Conservation (phyloP, 805 yeast genomes). For the Saturnispora kantuleensis region DNA sequence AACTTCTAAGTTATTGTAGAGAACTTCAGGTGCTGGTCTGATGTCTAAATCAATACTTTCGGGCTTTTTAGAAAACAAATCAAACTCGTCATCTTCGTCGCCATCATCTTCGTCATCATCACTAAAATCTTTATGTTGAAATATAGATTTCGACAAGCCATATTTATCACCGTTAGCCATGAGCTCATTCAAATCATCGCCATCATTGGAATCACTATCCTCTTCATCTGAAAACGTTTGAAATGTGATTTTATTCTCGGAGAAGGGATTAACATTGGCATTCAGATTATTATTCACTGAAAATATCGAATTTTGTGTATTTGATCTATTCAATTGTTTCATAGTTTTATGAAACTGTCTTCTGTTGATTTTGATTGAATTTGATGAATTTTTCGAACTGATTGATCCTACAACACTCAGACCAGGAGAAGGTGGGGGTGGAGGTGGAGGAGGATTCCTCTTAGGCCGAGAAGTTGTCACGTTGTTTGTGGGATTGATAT, state of each 20-base stretch:
- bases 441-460: constrained; percentile 18
- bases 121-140: constrained; percentile 1
- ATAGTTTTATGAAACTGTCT: constrained; percentile 4
- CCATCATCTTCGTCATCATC: not conserved
- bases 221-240: constrained; percentile 26
- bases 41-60: constrained; percentile 47
- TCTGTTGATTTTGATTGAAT: constrained; percentile 1
- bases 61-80: constrained; percentile 62
- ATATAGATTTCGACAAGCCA: constrained; percentile 16
- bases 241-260: constrained; percentile 65
- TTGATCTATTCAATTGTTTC: constrained; percentile 10
- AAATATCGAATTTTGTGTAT: constrained; percentile 10
- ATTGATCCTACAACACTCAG: not conserved
- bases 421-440: constrained; percentile 24
- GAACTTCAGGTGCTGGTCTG: constrained; percentile 91
- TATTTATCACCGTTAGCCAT: constrained; percentile 40
- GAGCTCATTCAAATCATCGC: constrained; percentile 8
- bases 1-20: constrained; percentile 81
- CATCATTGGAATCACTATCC: constrained; percentile 18
- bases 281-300: constrained; percentile 7
- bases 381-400: constrained; percentile 2
- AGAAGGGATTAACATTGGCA: constrained; percentile 41
- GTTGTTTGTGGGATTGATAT: constrained; percentile 65
- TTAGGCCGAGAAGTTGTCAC: constrained; percentile 21
- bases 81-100: constrained; percentile 9